A percentile compares a stretch with the other conserved stretches of the same genome.
Conservation (phyloP, 108 stramenopile genomes). For the Mayamaea pseudoterrestris region DNA sequence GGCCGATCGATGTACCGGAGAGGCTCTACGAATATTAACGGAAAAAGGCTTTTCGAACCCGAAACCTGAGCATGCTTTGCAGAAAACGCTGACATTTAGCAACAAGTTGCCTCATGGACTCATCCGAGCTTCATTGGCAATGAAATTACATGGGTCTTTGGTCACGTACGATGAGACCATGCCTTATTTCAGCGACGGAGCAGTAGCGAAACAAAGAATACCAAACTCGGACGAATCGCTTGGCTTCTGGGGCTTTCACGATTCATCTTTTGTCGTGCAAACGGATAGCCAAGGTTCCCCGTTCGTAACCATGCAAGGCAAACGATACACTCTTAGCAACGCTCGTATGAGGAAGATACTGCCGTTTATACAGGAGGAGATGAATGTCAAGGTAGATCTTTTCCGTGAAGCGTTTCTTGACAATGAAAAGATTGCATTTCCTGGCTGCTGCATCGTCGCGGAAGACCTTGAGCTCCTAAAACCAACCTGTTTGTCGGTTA, state of each 20-base stretch:
- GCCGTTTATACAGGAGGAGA: conserved; percentile 63
- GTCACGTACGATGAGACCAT: background rate
- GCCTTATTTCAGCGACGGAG: background rate
- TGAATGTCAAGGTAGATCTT: conserved; percentile 43
- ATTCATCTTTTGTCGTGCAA: conserved; percentile 59
- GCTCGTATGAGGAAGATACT: conserved; percentile 44
- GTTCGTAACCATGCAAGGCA: conserved; percentile 61
- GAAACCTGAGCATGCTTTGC: conserved; percentile 31
- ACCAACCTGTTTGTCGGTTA: background rate
- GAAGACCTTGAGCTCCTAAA: conserved; percentile 4
- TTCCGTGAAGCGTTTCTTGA: conserved; percentile 14
- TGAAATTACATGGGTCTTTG: conserved; percentile 1
- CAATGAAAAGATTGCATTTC: background rate
- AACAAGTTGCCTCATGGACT: conserved; percentile 27
- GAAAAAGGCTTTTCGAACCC: conserved; percentile 45
- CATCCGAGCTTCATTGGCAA: conserved; percentile 30
- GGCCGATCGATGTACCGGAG: conserved; percentile 35
- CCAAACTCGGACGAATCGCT: conserved; percentile 33
- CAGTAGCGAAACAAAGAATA: background rate
- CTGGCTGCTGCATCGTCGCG: background rate
- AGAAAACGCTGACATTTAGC: conserved; percentile 22
- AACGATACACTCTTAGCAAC: conserved; percentile 47
- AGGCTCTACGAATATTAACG: conserved; percentile 18
- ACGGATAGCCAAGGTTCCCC: conserved; percentile 21
- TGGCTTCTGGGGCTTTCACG: conserved; percentile 79